Evolutionary conservation across 306 rosid species (phyloP).

Genomic region (Alnus glutinosa): DNA sequence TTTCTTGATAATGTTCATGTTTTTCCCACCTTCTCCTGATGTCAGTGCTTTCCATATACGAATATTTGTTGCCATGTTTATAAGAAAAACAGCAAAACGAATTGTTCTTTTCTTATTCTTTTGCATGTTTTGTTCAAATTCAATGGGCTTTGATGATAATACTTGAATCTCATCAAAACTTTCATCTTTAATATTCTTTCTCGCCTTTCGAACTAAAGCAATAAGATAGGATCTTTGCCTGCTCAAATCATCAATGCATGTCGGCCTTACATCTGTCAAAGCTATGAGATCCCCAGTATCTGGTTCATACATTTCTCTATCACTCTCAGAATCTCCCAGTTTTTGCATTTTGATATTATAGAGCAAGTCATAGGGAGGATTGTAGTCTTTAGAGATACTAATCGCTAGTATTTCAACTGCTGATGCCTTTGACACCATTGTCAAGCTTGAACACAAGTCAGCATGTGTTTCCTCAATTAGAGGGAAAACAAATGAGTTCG

Average conservation of each 20-base stretch:
- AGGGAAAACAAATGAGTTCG: too few species aligned
- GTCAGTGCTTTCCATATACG: constrained; percentile 39
- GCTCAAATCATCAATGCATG: constrained; percentile 31
- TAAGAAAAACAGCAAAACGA: constrained; percentile 37
- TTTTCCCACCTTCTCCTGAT: constrained; percentile 21
- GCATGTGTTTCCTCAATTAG: too few species aligned
- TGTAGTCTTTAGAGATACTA: too few species aligned
- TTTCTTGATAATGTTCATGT: too few species aligned
- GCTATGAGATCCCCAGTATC: constrained; percentile 36
- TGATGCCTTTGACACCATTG: too few species aligned
- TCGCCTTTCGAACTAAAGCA: constrained; percentile 29
- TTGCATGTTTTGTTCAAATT: constrained; percentile 25
- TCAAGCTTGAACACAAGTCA: too few species aligned
- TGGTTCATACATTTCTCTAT: constrained; percentile 21
- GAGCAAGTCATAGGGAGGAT: too few species aligned
- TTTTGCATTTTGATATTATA: too few species aligned
- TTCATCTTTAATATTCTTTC: constrained; percentile 13
- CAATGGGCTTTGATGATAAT: constrained; percentile 35
- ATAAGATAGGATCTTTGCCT: constrained; percentile 23
- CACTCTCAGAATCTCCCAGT: too few species aligned
- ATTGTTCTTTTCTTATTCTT: constrained; percentile 20
- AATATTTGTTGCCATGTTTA: constrained; percentile 28
- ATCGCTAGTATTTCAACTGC: too few species aligned
- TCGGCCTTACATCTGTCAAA: constrained; percentile 31
- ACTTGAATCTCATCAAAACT: constrained; percentile 26